A percentile compares a stretch with the other conserved stretches of the same genome.
These are phyloP conservation scores for Fusarium metavorans DNA, from an alignment of 2,329 filamentous ascomycete species.

Conservation along the genomic window DNA sequence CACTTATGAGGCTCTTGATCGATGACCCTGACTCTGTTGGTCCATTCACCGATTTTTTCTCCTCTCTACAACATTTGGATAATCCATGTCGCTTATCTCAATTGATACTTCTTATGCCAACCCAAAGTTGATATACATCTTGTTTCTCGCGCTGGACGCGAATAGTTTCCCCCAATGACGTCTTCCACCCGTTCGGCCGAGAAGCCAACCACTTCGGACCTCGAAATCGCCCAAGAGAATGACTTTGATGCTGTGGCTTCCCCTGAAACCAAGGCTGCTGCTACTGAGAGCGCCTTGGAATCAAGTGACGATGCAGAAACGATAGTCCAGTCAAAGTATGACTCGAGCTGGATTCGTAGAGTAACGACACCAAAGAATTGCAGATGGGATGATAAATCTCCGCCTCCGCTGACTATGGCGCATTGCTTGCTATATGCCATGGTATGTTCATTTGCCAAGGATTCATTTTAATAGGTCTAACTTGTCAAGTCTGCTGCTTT, in stretches of 20 bases:
- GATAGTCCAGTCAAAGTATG: conserved; percentile 33
- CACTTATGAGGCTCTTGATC: conserved; percentile 2
- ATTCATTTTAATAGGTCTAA: not conserved
- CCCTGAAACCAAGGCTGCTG: not conserved
- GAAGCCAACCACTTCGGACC: not conserved
- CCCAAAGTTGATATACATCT: not conserved
- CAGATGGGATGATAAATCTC: conserved; percentile 74
- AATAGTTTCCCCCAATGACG: conserved; percentile 19
- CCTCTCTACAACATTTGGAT: not conserved
- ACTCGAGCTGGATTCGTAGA: conserved; percentile 36
- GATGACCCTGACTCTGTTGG: conserved; percentile 1
- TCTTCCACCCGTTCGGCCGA: conserved; percentile 11
- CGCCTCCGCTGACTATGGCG: conserved; percentile 74
- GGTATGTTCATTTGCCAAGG: conserved; percentile 51
- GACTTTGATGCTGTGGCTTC: not conserved
- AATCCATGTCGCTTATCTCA: not conserved
- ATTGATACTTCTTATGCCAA: not conserved
- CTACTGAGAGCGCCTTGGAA: conserved; percentile 1
- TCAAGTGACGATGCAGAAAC: conserved; percentile 30
- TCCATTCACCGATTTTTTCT: not conserved
- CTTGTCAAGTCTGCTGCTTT: conserved; percentile 65
- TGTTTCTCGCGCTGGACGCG: not conserved
- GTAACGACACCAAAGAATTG: conserved; percentile 70
- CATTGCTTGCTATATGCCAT: conserved; percentile 79
- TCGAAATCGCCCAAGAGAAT: conserved; percentile 7